A percentile compares a stretch with the other conserved stretches of the same genome.
phyloP scores from a whole-genome alignment of 1,284 basidiomycete genomes.

The Trichosporon coremiiforme region DNA sequence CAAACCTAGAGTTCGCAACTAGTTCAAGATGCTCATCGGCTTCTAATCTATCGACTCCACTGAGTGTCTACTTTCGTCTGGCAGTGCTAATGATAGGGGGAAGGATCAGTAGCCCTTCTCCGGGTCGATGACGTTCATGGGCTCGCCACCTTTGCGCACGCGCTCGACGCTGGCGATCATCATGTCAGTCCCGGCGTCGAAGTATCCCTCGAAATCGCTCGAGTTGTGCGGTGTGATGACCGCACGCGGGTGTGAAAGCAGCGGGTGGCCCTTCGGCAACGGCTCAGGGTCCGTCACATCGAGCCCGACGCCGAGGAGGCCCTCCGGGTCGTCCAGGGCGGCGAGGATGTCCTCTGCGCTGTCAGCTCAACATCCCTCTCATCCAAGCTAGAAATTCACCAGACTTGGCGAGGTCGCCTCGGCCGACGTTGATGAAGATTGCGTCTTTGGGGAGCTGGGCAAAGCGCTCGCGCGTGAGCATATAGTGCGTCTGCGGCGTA shows the following conservation, averaged over 20 bases:
- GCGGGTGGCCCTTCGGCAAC: conserved; percentile 46
- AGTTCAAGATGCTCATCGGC: neutral
- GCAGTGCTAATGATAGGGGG: neutral
- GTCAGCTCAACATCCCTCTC: neutral
- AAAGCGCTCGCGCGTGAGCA: conserved; percentile 46
- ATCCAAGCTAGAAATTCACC: conserved; percentile 30
- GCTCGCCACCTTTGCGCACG: conserved; percentile 42
- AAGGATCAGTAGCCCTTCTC: conserved; percentile 49
- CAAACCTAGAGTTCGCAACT: neutral
- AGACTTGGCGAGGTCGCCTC: conserved; percentile 50
- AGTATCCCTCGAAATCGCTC: conserved; percentile 47
- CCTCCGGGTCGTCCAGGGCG: conserved; percentile 25
- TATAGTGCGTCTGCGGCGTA: conserved; percentile 43
- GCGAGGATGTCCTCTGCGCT: conserved; percentile 19
- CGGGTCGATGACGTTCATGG: conserved; percentile 50
- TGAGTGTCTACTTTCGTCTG: neutral
- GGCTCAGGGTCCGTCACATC: conserved; percentile 58
- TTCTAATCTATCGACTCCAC: neutral
- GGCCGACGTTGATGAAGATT: conserved; percentile 55
- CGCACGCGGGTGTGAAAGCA: conserved; percentile 49
- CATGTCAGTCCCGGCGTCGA: conserved; percentile 49
- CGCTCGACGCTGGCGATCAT: conserved; percentile 55
- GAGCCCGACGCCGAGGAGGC: conserved; percentile 46
- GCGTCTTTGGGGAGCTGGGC: conserved; percentile 42
- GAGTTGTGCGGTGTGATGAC: conserved; percentile 53